Base-by-base conservation (phyloP, 257 asterid species). In the Solanum dulcamara region DNA sequence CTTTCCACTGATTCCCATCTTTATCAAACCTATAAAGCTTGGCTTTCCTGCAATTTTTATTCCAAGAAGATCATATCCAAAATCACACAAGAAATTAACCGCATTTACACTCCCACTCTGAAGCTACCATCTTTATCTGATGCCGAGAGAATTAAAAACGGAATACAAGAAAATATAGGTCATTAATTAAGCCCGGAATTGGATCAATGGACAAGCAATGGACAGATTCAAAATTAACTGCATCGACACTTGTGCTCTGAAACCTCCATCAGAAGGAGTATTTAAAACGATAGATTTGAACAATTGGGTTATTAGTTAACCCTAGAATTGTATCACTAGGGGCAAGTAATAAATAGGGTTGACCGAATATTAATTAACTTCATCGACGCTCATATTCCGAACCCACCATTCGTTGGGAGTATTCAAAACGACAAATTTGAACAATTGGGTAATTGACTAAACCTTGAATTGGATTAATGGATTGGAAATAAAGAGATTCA, bases 11-110 rank as follows among this genome's bases (percentile, higher is more conserved):
- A 82, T 87, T 89, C 48, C 90, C 91, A 1, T 89, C 91, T 66
- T 90, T 90, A 84, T 90, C 91, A 30, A 87, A 90, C 66, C 93
- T 89, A 83, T 90, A 90, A 59, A 90, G 91, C 87, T 90, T 90
- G 33, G 93, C 75, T 84, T 89, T 90, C 66, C 93, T 90, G 59
- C 57, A 40, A 72, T n/a, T 72, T 70, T 72, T 38, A 6, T 72
- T 72, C 30, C 18, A 72, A 72, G 81, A 72, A 72, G 40, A 40
- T 72, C 57, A 72, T 24, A 12, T 72, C 55, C 55, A 3, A 40
- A 72, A 72, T 44, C 71, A 44, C 37, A 62, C 50, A 84, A 80
- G 18, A 79, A 83, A 85, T 28, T 67, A 22, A 80, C 81, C n/a
- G 81, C 81, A 40, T 57, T 20, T 3, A 40, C 3, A n/a, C 55